Percentiles rank a stretch among this genome's conserved stretches.
Evolutionary conservation across 176 grass and related monocot species (phyloP).

Genomic region (Saccharum spontaneum): DNA sequence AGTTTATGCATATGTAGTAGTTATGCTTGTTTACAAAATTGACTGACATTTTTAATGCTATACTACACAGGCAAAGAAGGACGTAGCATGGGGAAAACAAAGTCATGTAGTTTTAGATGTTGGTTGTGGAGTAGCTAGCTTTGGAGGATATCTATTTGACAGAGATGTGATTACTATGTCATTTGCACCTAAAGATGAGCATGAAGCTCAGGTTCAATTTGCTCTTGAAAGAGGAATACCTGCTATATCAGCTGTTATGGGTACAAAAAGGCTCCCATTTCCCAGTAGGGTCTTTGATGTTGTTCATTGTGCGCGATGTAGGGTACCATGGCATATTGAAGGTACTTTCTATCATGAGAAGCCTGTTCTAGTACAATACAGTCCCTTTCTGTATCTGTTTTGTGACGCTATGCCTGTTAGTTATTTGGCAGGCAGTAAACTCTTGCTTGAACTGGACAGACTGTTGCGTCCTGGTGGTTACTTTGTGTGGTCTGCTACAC

Average conservation of each 20-base stretch:
- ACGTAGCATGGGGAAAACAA: conserved; percentile 74
- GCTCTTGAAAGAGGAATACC: conserved; percentile 93
- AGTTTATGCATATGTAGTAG: background rate
- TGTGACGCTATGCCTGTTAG: conserved; percentile 25
- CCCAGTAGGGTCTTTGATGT: conserved; percentile 80
- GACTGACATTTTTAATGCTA: background rate
- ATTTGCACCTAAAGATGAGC: conserved; percentile 91
- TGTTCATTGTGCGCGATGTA: conserved; percentile 83
- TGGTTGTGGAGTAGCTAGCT: conserved; percentile 87
- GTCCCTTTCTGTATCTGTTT: conserved; percentile 10
- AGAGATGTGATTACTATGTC: conserved; percentile 85
- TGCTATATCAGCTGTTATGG: conserved; percentile 93
- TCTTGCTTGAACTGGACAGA: conserved; percentile 77
- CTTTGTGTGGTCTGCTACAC: conserved; percentile 92
- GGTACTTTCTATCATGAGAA: conserved; percentile 39
- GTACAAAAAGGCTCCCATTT: conserved; percentile 87
- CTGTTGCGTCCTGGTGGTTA: conserved; percentile 80
- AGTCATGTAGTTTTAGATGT: conserved; percentile 70
- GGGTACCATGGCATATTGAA: conserved; percentile 97
- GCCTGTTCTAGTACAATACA: background rate
- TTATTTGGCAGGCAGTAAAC: conserved; percentile 64
- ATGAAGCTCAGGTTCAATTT: conserved; percentile 91
- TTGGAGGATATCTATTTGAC: conserved; percentile 80
- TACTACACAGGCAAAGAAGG: conserved; percentile 58
- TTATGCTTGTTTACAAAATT: background rate